Percentiles rank a stretch among this genome's conserved stretches.
phyloP scores from a whole-genome alignment of 2,329 filamentous ascomycete genomes.

The Botrytis galanthina region DNA sequence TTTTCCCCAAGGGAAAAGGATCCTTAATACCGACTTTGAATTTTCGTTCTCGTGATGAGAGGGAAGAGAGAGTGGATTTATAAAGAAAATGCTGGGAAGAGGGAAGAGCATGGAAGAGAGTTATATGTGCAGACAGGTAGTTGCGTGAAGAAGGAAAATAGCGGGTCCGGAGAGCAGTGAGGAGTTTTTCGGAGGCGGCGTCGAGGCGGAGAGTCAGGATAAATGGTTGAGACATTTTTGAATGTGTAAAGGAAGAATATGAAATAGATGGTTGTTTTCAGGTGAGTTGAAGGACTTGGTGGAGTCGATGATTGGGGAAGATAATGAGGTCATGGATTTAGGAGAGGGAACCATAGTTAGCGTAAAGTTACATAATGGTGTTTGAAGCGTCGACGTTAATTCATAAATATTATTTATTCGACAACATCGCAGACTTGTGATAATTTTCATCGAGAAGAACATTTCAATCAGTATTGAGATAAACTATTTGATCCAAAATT shows the following conservation, averaged over 20 bases:
- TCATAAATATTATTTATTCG: not conserved
- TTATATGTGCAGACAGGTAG: slow-evolving; percentile 21
- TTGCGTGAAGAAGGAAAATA: slow-evolving; percentile 16
- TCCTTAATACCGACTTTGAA: slow-evolving; percentile 18
- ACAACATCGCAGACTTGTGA: not conserved
- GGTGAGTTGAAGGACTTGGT: not conserved
- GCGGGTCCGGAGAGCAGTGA: slow-evolving; percentile 14
- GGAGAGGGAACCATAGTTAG: not conserved
- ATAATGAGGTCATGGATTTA: slow-evolving; percentile 1
- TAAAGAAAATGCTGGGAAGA: not conserved
- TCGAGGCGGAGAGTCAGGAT: slow-evolving; percentile 21
- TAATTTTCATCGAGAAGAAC: not conserved
- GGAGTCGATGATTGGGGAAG: not conserved
- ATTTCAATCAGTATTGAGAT: not conserved
- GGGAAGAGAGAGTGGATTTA: not conserved
- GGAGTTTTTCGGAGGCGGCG: slow-evolving; percentile 10
- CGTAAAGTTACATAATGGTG: not conserved
- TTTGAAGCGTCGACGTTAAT: not conserved
- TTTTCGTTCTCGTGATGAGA: not conserved
- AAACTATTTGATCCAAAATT: not conserved
- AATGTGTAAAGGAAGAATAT: not conserved
- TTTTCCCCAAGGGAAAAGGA: slow-evolving; percentile 1
- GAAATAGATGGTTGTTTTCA: not conserved
- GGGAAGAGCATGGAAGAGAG: slow-evolving; percentile 21
- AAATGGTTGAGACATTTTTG: slow-evolving; percentile 21